Evolutionary conservation across 2,329 filamentous ascomycete genomes (phyloP).

Genomic region (Salinomyces thailandicus): DNA sequence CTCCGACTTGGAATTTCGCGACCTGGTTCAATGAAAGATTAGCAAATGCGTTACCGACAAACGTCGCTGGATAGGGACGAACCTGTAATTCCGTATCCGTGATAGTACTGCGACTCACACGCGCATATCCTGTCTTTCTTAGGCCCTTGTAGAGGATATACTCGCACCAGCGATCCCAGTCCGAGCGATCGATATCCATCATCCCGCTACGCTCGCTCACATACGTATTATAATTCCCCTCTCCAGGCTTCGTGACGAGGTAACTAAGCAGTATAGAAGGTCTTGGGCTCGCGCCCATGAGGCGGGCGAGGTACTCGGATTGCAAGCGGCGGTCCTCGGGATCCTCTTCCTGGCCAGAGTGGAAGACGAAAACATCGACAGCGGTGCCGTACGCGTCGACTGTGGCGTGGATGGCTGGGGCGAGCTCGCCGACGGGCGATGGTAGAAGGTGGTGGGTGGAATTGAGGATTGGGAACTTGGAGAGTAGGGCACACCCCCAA

Average conservation of each 20-base stretch:
- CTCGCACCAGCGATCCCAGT: conserved; percentile 98
- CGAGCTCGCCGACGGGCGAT: conserved; percentile 85
- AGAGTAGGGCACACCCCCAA: conserved; percentile 85
- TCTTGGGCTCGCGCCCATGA: conserved; percentile 74
- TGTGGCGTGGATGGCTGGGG: conserved; percentile 93
- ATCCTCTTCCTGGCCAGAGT: conserved; percentile 96
- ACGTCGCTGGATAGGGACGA: too few species aligned
- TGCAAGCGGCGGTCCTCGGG: conserved; percentile 82
- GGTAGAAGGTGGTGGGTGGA: conserved; percentile 92
- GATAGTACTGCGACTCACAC: conserved; percentile 79
- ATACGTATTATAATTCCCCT: conserved; percentile 96
- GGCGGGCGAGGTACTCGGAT: conserved; percentile 68
- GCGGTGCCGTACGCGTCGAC: conserved; percentile 82
- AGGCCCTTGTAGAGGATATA: conserved; percentile 94
- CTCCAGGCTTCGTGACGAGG: conserved; percentile 75
- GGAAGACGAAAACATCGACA: conserved; percentile 94
- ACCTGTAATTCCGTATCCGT: conserved; percentile 95
- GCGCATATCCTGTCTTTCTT: conserved; percentile 75
- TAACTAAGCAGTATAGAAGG: conserved; percentile 83
- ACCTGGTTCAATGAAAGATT: conserved; percentile 37
- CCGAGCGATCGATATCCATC: conserved; percentile 83
- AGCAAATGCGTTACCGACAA: too few species aligned
- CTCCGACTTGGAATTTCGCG: conserved; percentile 83
- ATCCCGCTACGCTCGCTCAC: conserved; percentile 80
- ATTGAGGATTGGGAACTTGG: conserved; percentile 95